Percentiles rank a stretch among this genome's conserved stretches.
Evolutionary conservation across 208 protist species (phyloP).

Genomic region (Leptomonas seymouri): DNA sequence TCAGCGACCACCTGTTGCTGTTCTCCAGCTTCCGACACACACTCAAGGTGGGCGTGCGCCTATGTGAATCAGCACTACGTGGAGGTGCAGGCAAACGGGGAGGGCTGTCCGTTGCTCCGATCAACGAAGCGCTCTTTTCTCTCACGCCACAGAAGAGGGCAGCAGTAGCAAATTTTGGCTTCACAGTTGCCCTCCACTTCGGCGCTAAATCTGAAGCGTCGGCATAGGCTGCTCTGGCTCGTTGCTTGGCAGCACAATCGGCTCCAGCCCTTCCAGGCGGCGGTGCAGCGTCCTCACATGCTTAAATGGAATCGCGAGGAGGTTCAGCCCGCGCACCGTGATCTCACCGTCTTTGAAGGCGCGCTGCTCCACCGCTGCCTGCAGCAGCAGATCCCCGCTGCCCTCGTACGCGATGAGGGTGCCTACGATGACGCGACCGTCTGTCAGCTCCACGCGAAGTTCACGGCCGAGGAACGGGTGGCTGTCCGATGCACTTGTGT

Average conservation of each 20-base stretch:
- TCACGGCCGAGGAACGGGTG: conserved; percentile 74
- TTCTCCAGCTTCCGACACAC: no score
- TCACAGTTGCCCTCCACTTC: neutral
- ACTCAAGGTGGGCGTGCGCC: no score
- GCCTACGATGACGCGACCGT: conserved; percentile 73
- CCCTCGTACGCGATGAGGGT: conserved; percentile 77
- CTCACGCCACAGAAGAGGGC: no score
- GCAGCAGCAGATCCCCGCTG: conserved; percentile 75
- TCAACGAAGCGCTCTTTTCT: neutral
- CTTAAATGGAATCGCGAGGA: conserved; percentile 77
- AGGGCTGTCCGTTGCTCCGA: no score
- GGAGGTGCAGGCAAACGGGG: no score
- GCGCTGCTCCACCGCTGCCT: conserved; percentile 67
- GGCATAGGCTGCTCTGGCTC: conserved; percentile 17
- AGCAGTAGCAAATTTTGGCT: no score
- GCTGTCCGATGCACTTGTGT: neutral
- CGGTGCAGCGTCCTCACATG: conserved; percentile 72
- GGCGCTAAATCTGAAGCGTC: conserved; percentile 11
- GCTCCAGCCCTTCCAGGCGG: conserved; percentile 41
- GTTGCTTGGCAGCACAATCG: conserved; percentile 29
- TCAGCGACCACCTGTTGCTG: no score
- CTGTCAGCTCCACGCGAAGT: conserved; percentile 78
- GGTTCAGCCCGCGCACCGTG: conserved; percentile 42
- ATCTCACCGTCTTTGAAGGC: conserved; percentile 68
- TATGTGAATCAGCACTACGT: no score